Conservation (phyloP, 2,329 filamentous ascomycete species). For the Oidium heveae region DNA sequence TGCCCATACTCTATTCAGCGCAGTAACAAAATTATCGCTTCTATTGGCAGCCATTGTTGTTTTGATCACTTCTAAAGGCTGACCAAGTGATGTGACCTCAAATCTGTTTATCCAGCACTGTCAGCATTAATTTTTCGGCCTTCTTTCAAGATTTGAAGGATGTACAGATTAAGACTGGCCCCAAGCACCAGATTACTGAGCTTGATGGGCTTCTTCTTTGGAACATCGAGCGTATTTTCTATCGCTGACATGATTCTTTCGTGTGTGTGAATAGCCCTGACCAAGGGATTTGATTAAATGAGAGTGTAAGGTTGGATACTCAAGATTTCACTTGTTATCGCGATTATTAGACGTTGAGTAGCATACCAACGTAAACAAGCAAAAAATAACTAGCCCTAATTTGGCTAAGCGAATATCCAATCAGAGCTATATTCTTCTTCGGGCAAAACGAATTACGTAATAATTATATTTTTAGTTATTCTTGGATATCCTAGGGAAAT, state of each 20-base stretch:
- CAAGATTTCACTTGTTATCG: too few species aligned
- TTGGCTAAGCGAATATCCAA: too few species aligned
- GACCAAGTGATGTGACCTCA: slow-evolving; percentile 30
- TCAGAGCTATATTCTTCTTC: too few species aligned
- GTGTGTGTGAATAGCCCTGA: slow-evolving; percentile 54
- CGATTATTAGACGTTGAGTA: too few species aligned
- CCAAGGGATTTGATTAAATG: slow-evolving; percentile 46
- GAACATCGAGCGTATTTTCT: slow-evolving; percentile 26
- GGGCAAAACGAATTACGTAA: too few species aligned
- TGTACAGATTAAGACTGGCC: slow-evolving; percentile 14
- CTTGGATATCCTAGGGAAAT: too few species aligned
- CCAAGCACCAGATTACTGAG: slow-evolving; percentile 79
- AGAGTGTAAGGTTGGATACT: too few species aligned
- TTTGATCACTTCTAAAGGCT: slow-evolving; percentile 96
- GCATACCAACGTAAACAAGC: too few species aligned
- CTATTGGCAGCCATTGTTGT: slow-evolving; percentile 98
- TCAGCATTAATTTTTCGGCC: neutral
- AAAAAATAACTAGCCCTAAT: too few species aligned
- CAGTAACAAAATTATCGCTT: slow-evolving; percentile 58
- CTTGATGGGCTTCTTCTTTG: slow-evolving; percentile 98
- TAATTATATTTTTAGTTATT: too few species aligned
- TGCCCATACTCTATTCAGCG: slow-evolving; percentile 71
- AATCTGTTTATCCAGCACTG: slow-evolving; percentile 7
- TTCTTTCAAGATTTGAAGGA: neutral
- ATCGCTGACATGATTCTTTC: slow-evolving; percentile 36